Evolutionary conservation across 2,329 filamentous ascomycete genomes (phyloP).

Genomic region (Monosporascus ibericus): DNA sequence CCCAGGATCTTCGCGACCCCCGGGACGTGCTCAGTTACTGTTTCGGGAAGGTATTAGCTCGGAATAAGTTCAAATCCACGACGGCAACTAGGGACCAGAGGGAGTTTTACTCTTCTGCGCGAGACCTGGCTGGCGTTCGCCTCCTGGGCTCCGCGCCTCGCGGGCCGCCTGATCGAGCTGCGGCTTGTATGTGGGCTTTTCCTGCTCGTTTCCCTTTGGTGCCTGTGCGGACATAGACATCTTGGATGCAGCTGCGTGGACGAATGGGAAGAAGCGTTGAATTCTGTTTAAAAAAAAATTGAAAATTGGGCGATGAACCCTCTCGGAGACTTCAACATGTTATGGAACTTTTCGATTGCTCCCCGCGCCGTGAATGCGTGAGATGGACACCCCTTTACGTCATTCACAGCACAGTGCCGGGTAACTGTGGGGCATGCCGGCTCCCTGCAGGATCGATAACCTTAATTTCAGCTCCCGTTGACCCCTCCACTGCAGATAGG

Average conservation of each 20-base stretch:
- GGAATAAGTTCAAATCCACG: neutral
- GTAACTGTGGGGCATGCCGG: neutral
- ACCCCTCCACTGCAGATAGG: neutral
- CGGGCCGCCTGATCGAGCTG: constrained; percentile 37
- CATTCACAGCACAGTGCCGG: neutral
- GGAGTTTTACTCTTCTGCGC: constrained; percentile 35
- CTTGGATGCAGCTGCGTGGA: constrained; percentile 1
- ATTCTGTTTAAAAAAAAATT: too few species aligned
- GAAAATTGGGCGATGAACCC: too few species aligned
- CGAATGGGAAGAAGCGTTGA: neutral
- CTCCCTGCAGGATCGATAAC: neutral
- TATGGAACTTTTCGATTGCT: neutral
- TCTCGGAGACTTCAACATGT: neutral
- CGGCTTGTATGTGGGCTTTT: constrained; percentile 32
- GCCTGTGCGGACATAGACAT: constrained; percentile 6
- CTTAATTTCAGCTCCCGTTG: neutral
- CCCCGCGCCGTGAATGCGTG: neutral
- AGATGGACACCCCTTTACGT: neutral
- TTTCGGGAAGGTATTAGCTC: neutral
- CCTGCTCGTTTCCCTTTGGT: constrained; percentile 5
- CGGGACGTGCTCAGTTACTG: constrained; percentile 39
- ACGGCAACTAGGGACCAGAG: neutral
- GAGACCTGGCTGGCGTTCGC: constrained; percentile 26
- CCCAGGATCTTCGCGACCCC: constrained; percentile 36
- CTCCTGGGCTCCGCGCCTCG: constrained; percentile 24